Conservation (phyloP, 2,329 filamentous ascomycete species). For the Hortaea sp. region DNA sequence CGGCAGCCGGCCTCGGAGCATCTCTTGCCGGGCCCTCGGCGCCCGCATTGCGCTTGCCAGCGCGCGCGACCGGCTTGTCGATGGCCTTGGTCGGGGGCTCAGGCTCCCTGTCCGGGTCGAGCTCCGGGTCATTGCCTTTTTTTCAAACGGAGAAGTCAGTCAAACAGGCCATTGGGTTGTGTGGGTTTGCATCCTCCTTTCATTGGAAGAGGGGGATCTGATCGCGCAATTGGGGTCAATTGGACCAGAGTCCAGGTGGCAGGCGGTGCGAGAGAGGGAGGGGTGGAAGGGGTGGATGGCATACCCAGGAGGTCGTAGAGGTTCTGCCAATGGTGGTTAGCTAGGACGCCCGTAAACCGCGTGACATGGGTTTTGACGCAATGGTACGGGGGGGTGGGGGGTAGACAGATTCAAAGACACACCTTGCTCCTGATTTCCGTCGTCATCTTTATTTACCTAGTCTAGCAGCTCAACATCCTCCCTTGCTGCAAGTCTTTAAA, state of each 20-base stretch:
- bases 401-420: neutral
- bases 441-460: conserved; percentile 7
- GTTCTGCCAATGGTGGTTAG: conserved; percentile 53
- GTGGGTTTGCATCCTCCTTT: neutral
- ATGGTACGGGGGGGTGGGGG: no score
- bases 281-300: conserved; percentile 6
- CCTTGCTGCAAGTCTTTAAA: no score
- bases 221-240: neutral
- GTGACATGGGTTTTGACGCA: no score
- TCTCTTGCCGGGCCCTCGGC: conserved; percentile 51
- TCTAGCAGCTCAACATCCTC: no score
- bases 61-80: conserved; percentile 69
- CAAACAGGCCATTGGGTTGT: neutral
- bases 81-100: conserved; percentile 77
- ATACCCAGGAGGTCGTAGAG: conserved; percentile 97
- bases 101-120: conserved; percentile 63
- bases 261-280: neutral
- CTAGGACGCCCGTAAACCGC: neutral
- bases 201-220: neutral
- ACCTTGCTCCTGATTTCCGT: conserved; percentile 16
- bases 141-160: conserved; percentile 13
- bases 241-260: neutral
- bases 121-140: conserved; percentile 59
- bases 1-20: conserved; percentile 27
- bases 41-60: conserved; percentile 78